Conservation (phyloP, 2,329 filamentous ascomycete species). For the Elsinoe perseae region DNA sequence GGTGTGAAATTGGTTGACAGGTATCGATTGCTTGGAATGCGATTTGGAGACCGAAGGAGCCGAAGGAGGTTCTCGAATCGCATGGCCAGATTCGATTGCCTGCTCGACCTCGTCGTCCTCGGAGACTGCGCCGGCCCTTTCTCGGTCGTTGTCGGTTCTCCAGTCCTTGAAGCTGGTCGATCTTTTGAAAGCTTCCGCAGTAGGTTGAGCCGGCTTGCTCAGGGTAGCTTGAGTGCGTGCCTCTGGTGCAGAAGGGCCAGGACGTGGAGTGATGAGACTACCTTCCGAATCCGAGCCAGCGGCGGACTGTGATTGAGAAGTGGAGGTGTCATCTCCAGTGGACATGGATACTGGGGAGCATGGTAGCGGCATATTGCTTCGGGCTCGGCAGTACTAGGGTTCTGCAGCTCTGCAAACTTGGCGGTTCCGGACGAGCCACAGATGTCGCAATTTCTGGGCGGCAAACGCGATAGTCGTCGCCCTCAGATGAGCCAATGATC, state of each 20-base stretch:
- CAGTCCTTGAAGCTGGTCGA: conserved; percentile 17
- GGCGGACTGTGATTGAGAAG: conserved; percentile 21
- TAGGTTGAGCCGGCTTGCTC: conserved; percentile 19
- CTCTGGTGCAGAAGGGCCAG: conserved; percentile 27
- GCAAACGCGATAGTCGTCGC: neutral
- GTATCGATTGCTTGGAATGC: neutral
- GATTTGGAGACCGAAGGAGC: neutral
- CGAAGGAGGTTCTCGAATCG: neutral
- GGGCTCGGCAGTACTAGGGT: conserved; percentile 3
- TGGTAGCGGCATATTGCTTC: conserved; percentile 23
- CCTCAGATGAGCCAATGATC: conserved; percentile 17
- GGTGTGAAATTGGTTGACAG: neutral
- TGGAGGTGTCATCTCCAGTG: conserved; percentile 22
- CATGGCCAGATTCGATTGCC: conserved; percentile 19
- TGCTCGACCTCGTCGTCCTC: conserved; percentile 16
- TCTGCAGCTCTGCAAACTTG: neutral
- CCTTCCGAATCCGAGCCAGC: conserved; percentile 25
- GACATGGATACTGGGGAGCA: conserved; percentile 30
- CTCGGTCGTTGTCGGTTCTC: conserved; percentile 17
- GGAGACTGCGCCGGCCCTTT: conserved; percentile 15
- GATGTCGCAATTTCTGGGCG: conserved; percentile 15
- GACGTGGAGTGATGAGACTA: conserved; percentile 28
- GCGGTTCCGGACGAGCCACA: conserved; percentile 8
- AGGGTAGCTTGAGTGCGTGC: conserved; percentile 25
- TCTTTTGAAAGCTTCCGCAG: conserved; percentile 17